A percentile compares a stretch with the other conserved stretches of the same genome.
Conservation (phyloP, 1,284 basidiomycete species). For the Tilletia walkeri region DNA sequence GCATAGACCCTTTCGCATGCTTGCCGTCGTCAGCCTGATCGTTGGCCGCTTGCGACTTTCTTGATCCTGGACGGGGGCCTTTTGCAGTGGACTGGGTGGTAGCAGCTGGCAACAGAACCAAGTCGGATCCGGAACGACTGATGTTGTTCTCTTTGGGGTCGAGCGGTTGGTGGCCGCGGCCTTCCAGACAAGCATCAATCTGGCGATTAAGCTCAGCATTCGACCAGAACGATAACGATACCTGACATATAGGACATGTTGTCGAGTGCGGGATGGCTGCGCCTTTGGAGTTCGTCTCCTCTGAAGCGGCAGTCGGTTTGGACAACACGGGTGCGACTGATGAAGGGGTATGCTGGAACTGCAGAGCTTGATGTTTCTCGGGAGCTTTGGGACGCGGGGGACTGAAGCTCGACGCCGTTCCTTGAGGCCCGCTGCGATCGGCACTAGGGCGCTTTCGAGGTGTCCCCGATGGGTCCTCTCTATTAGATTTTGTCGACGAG, state of each 20-base stretch:
- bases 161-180: not conserved
- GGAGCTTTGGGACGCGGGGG: slow-evolving; percentile 6
- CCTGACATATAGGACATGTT: slow-evolving; percentile 6
- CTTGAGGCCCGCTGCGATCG: not conserved
- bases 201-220: slow-evolving; percentile 10
- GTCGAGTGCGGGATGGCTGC: not conserved
- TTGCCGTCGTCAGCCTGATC: too few relatives aligned
- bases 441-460: not conserved
- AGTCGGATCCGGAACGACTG: too few relatives aligned
- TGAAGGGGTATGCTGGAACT: not conserved
- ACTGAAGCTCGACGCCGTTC: slow-evolving; percentile 3
- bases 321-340: not conserved
- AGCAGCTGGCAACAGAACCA: too few relatives aligned
- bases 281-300: not conserved
- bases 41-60: too few relatives aligned
- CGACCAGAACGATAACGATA: not conserved
- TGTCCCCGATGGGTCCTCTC: not conserved
- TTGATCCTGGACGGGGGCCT: too few relatives aligned
- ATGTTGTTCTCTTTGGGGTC: too few relatives aligned
- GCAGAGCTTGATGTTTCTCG: slow-evolving; percentile 1
- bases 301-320: not conserved
- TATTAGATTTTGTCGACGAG: not conserved
- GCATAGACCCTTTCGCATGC: too few relatives aligned
- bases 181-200: slow-evolving; percentile 8
- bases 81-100: too few relatives aligned